Base-by-base conservation (phyloP, 768 basidiomycete genomes). In the Termitomyces sp. region DNA sequence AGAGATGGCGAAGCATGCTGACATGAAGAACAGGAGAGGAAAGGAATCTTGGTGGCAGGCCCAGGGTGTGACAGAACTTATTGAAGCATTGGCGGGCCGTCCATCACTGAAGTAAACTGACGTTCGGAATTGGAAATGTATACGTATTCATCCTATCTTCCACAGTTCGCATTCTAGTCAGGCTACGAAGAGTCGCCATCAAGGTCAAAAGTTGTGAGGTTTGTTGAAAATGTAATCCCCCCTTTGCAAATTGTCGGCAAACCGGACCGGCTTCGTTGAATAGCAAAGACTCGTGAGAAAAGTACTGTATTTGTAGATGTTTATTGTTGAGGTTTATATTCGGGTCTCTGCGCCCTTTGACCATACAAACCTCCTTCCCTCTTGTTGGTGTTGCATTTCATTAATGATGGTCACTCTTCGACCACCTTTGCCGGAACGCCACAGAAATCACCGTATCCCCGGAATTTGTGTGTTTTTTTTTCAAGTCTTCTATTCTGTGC, bases 11-110 rank as follows among this genome's bases (percentile, higher is more conserved):
- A 77, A 79, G 61, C 88, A 93, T 52, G 92, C 96, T 29, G 96
- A 99, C 74, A 92, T 96, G 89, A 86, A 84, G 78, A 86, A 94
- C 72, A 81, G 96, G 62, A 75, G 94, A 62, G 95, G 93, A 0
- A 91, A 86, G 71, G 73, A 77, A 32, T 75, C 79, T 56, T 94
- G 94, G 92, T 98, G 96, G 96, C 74, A 73, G 17, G 52, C 52
- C 3, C 36, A 25, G 25, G 80, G 75, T 12, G 75, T 88, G 57
- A 88, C 85, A 70, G 79, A 81, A 20, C 73, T 97, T 59, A 87
- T 86, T 10, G 94, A 96, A 74, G 80, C 82, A 47, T 75, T 98
- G 66, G 87, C 81, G 12, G 90, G 86, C 34, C 77, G 87, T 59
- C 79, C 83, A 14, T 85, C 86, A 69, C 74, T 92, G 69, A 64